Conservation (phyloP, 2,329 filamentous ascomycete genomes). For the Cladophialophora exuberans region DNA sequence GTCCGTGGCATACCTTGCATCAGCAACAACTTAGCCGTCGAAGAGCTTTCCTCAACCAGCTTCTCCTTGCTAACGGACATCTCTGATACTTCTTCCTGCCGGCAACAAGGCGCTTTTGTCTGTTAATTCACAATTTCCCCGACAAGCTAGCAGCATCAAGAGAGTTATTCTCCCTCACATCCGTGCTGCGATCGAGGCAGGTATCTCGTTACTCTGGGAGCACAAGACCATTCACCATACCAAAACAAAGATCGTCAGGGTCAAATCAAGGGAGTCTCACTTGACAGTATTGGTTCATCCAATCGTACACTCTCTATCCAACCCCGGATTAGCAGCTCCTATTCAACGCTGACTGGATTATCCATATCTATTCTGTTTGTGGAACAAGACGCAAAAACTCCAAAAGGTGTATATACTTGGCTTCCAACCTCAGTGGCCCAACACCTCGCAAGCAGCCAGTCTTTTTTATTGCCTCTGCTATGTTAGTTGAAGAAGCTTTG, state of each 20-base stretch:
- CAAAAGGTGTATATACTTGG: background rate
- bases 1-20: background rate
- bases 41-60: background rate
- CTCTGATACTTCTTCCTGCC: background rate
- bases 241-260: conserved; percentile 5
- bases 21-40: background rate
- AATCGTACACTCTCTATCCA: background rate
- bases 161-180: too few species aligned
- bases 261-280: background rate
- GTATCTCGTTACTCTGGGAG: background rate
- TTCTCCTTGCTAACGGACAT: background rate
- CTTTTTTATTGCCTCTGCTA: conserved; percentile 3
- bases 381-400: too few species aligned
- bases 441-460: background rate
- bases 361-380: too few species aligned
- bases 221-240: background rate
- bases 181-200: background rate
- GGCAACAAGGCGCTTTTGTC: too few species aligned
- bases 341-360: too few species aligned
- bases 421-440: background rate
- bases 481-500: conserved; percentile 12
- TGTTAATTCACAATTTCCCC: too few species aligned
- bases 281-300: background rate
- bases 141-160: too few species aligned
- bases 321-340: background rate